Percentiles rank a stretch among this genome's conserved stretches.
Conservation (phyloP, 345 rosid genomes). For the Ricinus communis region DNA sequence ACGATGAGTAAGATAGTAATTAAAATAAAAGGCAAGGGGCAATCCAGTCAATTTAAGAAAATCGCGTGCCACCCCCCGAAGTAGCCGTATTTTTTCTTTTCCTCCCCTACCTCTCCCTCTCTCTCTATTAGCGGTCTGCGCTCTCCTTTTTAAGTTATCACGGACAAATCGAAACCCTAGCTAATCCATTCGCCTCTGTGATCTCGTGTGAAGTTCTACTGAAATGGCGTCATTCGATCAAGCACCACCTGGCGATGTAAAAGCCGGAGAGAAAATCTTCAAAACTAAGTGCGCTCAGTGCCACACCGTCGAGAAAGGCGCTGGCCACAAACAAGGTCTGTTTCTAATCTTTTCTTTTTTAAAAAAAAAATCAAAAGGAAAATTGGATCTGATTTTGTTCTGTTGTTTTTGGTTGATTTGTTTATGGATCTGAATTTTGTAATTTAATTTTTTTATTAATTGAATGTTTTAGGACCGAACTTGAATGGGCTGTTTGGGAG, state of each 20-base stretch:
- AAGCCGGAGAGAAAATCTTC: conserved; percentile 85
- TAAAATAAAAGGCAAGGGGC: background rate
- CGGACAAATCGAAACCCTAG: conserved; percentile 1
- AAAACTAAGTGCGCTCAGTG: conserved; percentile 82
- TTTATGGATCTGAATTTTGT: background rate
- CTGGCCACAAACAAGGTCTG: conserved; percentile 94
- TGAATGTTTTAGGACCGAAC: conserved; percentile 61
- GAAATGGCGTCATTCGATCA: conserved; percentile 76
- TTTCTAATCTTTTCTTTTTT: background rate
- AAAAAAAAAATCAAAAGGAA: too few species aligned
- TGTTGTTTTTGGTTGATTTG: background rate
- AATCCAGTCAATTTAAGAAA: background rate
- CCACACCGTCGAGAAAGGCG: conserved; percentile 93
- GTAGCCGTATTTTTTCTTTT: too few species aligned
- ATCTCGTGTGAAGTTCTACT: background rate
- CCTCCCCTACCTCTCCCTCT: too few species aligned
- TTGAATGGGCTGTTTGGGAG: conserved; percentile 87
- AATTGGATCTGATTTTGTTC: background rate
- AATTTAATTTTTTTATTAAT: too few species aligned
- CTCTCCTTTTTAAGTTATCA: too few species aligned
- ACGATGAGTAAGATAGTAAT: too few species aligned
- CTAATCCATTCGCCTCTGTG: background rate
- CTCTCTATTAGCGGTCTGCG: too few species aligned
- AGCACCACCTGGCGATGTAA: conserved; percentile 78
- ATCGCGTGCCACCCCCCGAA: too few species aligned